These are phyloP conservation scores for Tetrahymena thermophila DNA, from an alignment of 73 alveolate species.

Conservation along the genomic window DNA sequence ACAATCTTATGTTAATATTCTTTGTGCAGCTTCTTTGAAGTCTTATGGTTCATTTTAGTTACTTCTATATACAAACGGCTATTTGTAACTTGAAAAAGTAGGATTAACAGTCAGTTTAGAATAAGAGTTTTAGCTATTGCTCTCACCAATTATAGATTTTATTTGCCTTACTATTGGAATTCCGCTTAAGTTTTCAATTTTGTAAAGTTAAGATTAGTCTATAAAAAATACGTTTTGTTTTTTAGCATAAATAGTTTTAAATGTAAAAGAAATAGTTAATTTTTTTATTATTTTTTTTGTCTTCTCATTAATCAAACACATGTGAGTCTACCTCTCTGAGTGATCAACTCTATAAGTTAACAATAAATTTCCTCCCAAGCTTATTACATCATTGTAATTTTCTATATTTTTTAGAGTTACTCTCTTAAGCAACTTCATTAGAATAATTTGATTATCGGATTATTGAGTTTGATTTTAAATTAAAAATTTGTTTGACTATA, in stretches of 20 bases:
- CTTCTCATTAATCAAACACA: background rate
- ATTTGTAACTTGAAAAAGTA: too few species aligned
- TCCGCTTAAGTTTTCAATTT: background rate
- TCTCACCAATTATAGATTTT: background rate
- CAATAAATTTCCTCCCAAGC: background rate
- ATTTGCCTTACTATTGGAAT: background rate
- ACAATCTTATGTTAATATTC: background rate
- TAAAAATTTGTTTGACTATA: too few species aligned
- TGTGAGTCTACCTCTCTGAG: background rate
- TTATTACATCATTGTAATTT: background rate
- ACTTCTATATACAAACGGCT: too few species aligned
- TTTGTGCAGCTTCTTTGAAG: background rate
- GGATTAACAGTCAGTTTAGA: background rate
- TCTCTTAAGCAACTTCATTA: background rate
- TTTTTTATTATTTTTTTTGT: background rate
- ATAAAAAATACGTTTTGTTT: background rate
- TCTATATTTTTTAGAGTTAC: background rate
- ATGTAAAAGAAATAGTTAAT: background rate
- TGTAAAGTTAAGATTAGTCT: background rate
- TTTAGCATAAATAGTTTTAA: background rate
- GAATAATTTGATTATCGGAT: too few species aligned
- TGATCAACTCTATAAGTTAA: background rate
- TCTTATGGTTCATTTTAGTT: background rate
- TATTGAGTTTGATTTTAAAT: too few species aligned
- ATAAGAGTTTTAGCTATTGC: too few species aligned